A percentile compares a stretch with the other conserved stretches of the same genome.
phyloP scores from a whole-genome alignment of 2,329 filamentous ascomycete genomes.

The Raffaelea arxii region DNA sequence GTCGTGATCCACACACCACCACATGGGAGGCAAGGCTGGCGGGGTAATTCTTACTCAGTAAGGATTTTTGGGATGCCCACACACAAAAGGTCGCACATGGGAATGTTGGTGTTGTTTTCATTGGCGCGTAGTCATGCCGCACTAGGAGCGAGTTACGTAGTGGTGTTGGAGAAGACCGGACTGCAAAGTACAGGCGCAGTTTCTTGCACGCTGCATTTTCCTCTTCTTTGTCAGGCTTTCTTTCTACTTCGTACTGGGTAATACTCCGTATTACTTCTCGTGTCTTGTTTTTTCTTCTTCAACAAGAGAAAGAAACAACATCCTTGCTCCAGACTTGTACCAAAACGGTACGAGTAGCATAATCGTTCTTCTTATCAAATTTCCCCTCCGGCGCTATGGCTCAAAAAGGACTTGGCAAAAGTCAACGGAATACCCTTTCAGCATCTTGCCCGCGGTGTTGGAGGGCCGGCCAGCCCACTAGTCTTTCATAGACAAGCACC shows the following conservation, averaged over 20 bases:
- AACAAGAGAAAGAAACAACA: background rate
- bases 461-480: background rate
- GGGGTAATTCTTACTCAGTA: background rate
- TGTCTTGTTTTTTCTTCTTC: background rate
- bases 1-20: too few species aligned
- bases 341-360: background rate
- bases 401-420: background rate
- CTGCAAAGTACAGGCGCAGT: too few species aligned
- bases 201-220: too few species aligned
- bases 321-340: background rate
- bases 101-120: background rate
- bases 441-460: background rate
- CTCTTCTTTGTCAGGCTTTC: too few species aligned
- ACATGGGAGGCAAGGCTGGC: too few species aligned
- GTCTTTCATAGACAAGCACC: background rate
- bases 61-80: background rate
- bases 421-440: background rate
- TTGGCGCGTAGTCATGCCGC: background rate
- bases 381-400: background rate
- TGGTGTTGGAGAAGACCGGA: too few species aligned
- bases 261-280: background rate
- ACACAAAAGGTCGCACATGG: too few species aligned
- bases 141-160: background rate
- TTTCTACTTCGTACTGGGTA: too few species aligned
- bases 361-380: background rate